Base-by-base conservation (phyloP, 805 yeast species). In the Cyberlindnera nakhonratchasimensis region DNA sequence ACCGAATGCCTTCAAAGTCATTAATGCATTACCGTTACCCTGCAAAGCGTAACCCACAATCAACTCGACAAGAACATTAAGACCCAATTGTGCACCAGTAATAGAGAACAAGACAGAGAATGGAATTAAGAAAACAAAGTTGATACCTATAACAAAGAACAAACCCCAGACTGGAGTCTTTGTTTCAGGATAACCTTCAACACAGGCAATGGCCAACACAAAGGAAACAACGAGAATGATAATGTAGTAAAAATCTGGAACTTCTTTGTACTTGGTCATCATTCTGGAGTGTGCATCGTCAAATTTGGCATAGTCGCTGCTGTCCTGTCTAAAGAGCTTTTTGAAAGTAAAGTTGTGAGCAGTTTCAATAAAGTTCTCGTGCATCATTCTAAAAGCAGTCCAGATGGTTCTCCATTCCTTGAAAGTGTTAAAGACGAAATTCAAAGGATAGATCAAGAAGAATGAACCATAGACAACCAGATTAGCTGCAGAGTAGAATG, bases 401-500 rank as follows among this genome's bases (percentile, higher is more conserved):
- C 26, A 25, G 20, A 52, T 31, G 2, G 75, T 64, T 2, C 53
- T 52, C 73, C 76, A 66, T 47, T 75, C 78, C 22, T 72, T 67
- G 26, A 61, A 58, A 33, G 68, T 47, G 33, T 74, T 71, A 53
- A 71, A 74, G 1, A 72, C 48, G 22, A 79, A 70, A 4, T 74
- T 68, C 50, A 78, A 72, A 3, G 84, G 80, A 50, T 77, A 76
- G 6, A 49, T 37, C 5, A 39, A 26, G 32, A 67, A 67, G 53
- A 66, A 71, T 0, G 79, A 73, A 14, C 85, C 84, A 53, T 79
- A 80, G 17, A 70, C 58, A 9, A 80, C 76, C 46, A 80, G 60
- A 54, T 76, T 76, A 2, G 80, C 85, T 4, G 87, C 86, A 19
- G 78, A 58, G 54, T 77, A 79, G 59, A 73, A 81, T 8, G 88